Evolutionary conservation across 2,329 filamentous ascomycete genomes (phyloP).

Genomic region (Fusarium sterilihyphosum): DNA sequence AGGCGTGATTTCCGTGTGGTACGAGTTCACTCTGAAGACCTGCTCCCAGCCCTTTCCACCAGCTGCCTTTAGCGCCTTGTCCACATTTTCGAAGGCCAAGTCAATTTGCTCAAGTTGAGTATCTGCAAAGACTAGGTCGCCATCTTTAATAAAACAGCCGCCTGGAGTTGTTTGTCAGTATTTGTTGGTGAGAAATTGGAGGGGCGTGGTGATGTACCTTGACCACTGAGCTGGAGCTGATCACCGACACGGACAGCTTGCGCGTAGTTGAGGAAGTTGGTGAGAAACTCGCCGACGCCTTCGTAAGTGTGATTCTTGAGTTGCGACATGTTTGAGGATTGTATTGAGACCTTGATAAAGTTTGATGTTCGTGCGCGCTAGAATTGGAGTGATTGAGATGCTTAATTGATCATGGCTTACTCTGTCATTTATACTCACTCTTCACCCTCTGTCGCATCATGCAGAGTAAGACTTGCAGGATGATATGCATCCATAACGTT

Average conservation of each 20-base stretch:
- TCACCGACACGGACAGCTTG: constrained; percentile 61
- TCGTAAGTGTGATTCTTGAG: constrained; percentile 45
- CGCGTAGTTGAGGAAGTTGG: constrained; percentile 52
- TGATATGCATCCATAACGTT: neutral
- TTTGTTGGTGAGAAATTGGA: neutral
- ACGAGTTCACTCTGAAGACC: constrained; percentile 59
- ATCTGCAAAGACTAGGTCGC: constrained; percentile 45
- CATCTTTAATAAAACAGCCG: constrained; percentile 41
- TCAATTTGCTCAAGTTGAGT: constrained; percentile 56
- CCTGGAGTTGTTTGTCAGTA: constrained; percentile 27
- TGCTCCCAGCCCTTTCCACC: constrained; percentile 65
- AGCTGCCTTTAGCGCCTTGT: constrained; percentile 57
- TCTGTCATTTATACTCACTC: neutral
- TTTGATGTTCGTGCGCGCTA: fast-evolving
- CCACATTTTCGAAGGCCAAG: constrained; percentile 64
- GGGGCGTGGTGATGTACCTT: constrained; percentile 48
- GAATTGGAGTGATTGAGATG: neutral
- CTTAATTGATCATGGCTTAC: neutral
- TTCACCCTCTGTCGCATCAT: too few species aligned
- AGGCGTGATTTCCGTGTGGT: constrained; percentile 53
- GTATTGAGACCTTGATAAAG: fast-evolving
- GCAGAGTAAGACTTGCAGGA: neutral
- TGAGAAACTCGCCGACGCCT: constrained; percentile 42
- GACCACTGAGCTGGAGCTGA: constrained; percentile 57
- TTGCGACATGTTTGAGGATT: constrained; percentile 38